Base-by-base conservation (phyloP, 768 basidiomycete species). In the Leucosporidium scottii region DNA sequence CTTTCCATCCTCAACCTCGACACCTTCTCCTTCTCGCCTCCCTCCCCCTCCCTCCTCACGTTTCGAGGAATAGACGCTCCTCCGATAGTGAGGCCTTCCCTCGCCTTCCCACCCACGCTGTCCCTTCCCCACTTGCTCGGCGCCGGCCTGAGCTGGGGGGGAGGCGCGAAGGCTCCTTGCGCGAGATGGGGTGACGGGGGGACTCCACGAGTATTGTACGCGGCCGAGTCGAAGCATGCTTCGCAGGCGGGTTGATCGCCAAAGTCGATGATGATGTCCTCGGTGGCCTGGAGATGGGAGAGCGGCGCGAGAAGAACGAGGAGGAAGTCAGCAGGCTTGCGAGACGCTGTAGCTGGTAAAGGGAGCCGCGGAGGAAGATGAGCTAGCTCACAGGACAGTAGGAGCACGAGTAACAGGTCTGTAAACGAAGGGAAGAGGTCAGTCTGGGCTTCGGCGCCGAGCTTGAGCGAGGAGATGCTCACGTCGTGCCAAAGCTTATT, bases 191-290 rank as follows among this genome's bases (percentile, higher is more conserved):
- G 67, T 9, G 65, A 64, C 1, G 67, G 64, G 0, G 65, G 61
- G 23, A 68, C 58, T 17, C 62, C 61, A 20, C 28, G 36, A 1
- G 48, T 23, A 31, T 61, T 61, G 65, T 58, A 66, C 0, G 71
- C 59, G 18, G 50, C 62, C 39, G 49, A 44, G 64, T 72, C 67
- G 67, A 72, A 72, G 62, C 71, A 72, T 4, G 49, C 30, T 34
- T 68, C 67, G 65, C 71, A 72, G 0, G 67, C 56, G 0, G 67
- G 71, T 13, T 34, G 30, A 17, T 58, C 64, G 47, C 48, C 59
- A 12, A 72, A 61, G 44, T 72, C 71, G 65, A 72, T 68, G 30
- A 72, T 57, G 1, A 28, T 48, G 23, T 61, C 28, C 31, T 21
- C 12, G 34, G 20, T 25, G 30, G 12, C 39, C 39, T 44, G 39